These are phyloP conservation scores for Rhodosorus marinus DNA, from an alignment of 23 red algal genomes.

Conservation along the genomic window DNA sequence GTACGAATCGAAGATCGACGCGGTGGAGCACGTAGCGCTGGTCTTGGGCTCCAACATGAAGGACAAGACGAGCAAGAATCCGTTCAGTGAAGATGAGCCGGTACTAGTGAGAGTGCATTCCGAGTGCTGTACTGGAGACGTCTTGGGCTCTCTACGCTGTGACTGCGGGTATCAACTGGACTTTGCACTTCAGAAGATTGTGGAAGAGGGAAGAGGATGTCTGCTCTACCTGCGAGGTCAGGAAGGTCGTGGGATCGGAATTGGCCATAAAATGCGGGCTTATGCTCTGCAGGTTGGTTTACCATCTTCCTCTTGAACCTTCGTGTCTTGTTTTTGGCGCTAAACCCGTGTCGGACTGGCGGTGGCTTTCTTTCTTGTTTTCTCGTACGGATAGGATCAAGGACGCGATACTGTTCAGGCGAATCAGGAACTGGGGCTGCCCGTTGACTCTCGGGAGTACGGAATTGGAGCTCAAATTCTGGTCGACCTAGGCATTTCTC, in stretches of 20 bases:
- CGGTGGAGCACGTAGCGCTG: conserved; percentile 78
- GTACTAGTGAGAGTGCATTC: conserved; percentile 90
- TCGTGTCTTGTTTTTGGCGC: too few relatives aligned
- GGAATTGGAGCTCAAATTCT: conserved; percentile 98
- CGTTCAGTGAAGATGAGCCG: conserved; percentile 17
- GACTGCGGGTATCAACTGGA: conserved; percentile 92
- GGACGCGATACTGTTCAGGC: conserved; percentile 89
- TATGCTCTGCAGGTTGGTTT: conserved; percentile 83
- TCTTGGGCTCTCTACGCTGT: conserved; percentile 89
- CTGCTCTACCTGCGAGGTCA: conserved; percentile 92
- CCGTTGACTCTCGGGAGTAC: conserved; percentile 86
- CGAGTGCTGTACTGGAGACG: conserved; percentile 95
- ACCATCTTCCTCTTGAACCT: too few relatives aligned
- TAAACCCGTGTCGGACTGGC: too few relatives aligned
- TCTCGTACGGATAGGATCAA: too few relatives aligned
- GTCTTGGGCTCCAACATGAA: conserved; percentile 36
- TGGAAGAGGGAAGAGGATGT: conserved; percentile 46
- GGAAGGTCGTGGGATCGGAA: conserved; percentile 90
- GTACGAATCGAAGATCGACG: conserved; percentile 60
- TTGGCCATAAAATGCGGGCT: conserved; percentile 91
- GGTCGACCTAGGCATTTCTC: conserved; percentile 55
- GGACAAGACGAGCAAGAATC: background rate
- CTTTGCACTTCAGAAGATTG: conserved; percentile 59
- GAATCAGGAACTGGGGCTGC: conserved; percentile 84
- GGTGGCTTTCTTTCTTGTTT: too few relatives aligned